Base-by-base conservation (phyloP, 2,329 filamentous ascomycete genomes). In the Neofusicoccum parvum region DNA sequence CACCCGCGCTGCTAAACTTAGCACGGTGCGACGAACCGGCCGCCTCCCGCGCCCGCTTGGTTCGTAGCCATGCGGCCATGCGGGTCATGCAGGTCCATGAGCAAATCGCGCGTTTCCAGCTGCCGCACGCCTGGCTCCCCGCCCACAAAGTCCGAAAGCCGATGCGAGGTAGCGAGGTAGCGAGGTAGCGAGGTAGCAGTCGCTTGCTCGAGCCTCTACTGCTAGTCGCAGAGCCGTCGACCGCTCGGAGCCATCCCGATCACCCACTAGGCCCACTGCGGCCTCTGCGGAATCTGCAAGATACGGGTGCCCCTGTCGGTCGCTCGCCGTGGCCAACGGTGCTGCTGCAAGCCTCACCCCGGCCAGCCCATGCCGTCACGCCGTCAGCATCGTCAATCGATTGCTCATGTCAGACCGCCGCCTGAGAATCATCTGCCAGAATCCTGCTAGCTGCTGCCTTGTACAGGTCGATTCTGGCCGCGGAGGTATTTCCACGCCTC, bases 21-120 rank as follows among this genome's bases (percentile, higher is more conserved):
- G 54, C 41, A 46, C 27, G 11, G 23, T 20, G 43, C 43, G 12
- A 46, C 43, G n/a, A 41, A 7, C 17, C 27, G 27, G 17, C 46
- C 46, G 46, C 46, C 46, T 49, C 46, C 78, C 0, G 81, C 82
- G 9, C 79, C 80, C 2, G 81, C 80, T 10, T 83, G 73, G 2
- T 83, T 72, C 27, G 5, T 32, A 32, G 27, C 27, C 5, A 7
- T 32, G 27, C 6, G 27, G 27, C 27, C 27, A 32, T 32, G 27
- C 27, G 27, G 11, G 78, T 79, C 81, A 85, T 84, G 66, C 81
- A 84, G 49, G 64, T 51, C 59, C 66, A 65, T 50, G 45, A 27
- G 45, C 45, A 11, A 49, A 49, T 27, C 6, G 20, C 39, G 27
- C 56, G 49, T 34, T 11, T 15, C 43, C 15, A 14, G 23, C 27